These are phyloP conservation scores for Corylus americana DNA, from an alignment of 306 rosid genomes.

Conservation along the genomic window DNA sequence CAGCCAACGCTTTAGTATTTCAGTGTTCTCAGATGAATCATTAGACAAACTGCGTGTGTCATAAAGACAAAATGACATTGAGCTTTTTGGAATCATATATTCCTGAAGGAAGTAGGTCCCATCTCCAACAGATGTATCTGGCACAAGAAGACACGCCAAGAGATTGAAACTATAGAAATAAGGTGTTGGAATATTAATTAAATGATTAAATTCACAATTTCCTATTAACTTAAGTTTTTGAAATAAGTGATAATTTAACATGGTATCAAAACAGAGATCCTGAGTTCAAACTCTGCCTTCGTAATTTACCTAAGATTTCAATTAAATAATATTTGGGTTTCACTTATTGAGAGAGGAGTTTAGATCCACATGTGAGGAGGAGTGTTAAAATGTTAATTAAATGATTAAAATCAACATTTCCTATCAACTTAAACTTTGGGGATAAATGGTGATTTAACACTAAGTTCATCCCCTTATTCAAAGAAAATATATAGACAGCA, in stretches of 20 bases:
- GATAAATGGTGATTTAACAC: neutral
- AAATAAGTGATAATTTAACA: too few relatives aligned
- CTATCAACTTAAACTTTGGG: too few relatives aligned
- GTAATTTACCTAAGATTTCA: too few relatives aligned
- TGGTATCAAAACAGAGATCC: too few relatives aligned
- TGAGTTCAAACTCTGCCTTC: too few relatives aligned
- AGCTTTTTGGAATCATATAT: conserved; percentile 74
- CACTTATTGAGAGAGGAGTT: too few relatives aligned
- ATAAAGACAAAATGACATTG: conserved; percentile 64
- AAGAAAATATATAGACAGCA: conserved; percentile 19
- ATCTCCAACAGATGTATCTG: conserved; percentile 63
- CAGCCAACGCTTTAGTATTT: conserved; percentile 68
- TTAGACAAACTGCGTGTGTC: conserved; percentile 80
- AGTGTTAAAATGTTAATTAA: too few relatives aligned
- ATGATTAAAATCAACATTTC: too few relatives aligned
- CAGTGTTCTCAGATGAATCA: conserved; percentile 42
- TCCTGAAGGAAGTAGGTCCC: conserved; percentile 87
- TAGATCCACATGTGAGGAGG: too few relatives aligned
- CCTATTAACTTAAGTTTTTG: too few relatives aligned
- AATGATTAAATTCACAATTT: conserved; percentile 3
- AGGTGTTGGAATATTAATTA: neutral
- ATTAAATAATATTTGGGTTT: too few relatives aligned
- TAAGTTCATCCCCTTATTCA: conserved; percentile 3
- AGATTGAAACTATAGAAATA: neutral
- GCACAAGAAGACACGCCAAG: conserved; percentile 18